A percentile compares a stretch with the other conserved stretches of the same genome.
Conservation (phyloP, 345 rosid genomes). For the Xanthoceras sorbifolium region DNA sequence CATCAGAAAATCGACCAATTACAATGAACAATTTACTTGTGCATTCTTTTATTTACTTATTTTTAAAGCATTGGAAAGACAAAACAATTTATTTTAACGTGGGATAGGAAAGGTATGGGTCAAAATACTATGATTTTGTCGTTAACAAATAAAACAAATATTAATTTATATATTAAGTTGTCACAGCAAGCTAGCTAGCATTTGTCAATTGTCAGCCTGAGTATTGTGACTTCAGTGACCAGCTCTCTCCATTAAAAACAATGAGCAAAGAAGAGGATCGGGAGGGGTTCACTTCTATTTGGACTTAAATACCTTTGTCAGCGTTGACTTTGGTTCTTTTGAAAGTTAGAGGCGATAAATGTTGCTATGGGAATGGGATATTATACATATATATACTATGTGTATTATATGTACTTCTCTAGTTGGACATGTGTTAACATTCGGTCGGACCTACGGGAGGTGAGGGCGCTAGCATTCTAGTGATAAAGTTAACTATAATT, state of each 20-base stretch:
- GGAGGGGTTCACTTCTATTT: background rate
- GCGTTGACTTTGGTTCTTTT: background rate
- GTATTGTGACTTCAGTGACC: background rate
- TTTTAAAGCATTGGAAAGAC: background rate
- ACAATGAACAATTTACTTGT: background rate
- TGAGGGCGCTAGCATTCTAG: too few relatives aligned
- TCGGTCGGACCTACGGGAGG: too few relatives aligned
- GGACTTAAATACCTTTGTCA: background rate
- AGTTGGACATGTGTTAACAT: too few relatives aligned
- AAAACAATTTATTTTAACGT: background rate
- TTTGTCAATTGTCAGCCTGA: background rate
- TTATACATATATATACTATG: background rate
- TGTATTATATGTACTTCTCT: too few relatives aligned
- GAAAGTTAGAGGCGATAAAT: background rate
- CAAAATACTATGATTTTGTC: background rate
- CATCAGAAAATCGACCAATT: background rate
- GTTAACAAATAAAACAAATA: background rate
- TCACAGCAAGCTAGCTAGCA: background rate
- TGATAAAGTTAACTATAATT: too few relatives aligned
- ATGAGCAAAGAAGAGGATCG: background rate
- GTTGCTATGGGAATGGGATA: background rate
- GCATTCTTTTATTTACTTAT: background rate
- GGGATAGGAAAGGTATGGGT: background rate
- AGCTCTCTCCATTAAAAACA: background rate
- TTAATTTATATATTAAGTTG: background rate